Evolutionary conservation across 768 basidiomycete species (phyloP), one percentile per base, ranked within the genome.

Genomic region (Mycena epipterygia): DNA sequence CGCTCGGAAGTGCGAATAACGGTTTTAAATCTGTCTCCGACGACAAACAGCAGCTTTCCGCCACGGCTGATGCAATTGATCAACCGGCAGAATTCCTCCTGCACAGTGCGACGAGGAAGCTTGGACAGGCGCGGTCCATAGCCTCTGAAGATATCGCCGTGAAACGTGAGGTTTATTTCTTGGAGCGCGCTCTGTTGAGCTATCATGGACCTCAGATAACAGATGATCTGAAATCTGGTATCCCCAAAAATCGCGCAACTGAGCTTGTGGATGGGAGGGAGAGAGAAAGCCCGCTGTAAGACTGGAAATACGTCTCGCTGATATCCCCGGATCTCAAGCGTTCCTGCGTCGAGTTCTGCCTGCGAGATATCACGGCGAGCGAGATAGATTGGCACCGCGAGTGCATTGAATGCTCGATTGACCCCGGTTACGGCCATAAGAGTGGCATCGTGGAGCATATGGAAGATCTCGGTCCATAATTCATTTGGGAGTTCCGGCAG

Each of bases 401-500:
- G 33, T 7, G 46, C 64, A 33, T 71, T 71, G 52, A 71, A 62
- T 2, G 35, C 53, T 12, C 59, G 59, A 30, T 46, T 62, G 53
- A 67, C 65, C 1, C 64, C 59, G 33, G 59, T 61, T 23, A 62
- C 44, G 6, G 19, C 58, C 19, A 49, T 33, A 16, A 71, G 23
- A 16, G 8, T 35, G 5, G 9, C 35, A 37, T 27, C 17, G 23
- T 37, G 65, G 53, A 71, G 70, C 30, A 56, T 11, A 21, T 19
- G 12, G 27, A 71, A 67, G 52, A 71, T 67, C 23, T 61, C 70
- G 7, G 25, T 17, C 71, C 71, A 68, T 2, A 72, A 30, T 55
- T 68, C 67, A 23, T 19, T 51, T 0, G 71, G 67, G 7, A 72
- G 52, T 27, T 51, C 42, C 42, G 42, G 42, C n/a, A n/a, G n/a